Conservation (phyloP, 257 asterid species). For the Nicotiana sylvestris region DNA sequence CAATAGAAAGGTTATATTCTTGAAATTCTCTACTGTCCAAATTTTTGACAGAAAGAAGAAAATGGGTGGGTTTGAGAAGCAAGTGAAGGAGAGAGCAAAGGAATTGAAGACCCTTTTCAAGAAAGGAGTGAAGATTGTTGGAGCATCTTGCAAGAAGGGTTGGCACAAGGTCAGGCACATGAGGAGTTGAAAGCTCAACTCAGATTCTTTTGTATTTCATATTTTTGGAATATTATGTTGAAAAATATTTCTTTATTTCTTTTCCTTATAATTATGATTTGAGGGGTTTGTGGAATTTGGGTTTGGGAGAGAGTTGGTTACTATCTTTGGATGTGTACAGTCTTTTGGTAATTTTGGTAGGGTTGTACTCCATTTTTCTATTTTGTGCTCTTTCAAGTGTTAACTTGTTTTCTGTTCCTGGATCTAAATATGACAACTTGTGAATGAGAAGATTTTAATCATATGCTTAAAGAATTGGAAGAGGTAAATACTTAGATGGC, state of each 20-base stretch:
- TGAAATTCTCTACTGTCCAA: neutral
- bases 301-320: neutral
- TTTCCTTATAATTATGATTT: neutral
- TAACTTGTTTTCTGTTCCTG: neutral
- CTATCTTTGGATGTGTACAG: neutral
- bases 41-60: neutral
- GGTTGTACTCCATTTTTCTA: neutral
- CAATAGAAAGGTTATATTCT: neutral
- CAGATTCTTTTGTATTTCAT: neutral
- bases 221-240: neutral
- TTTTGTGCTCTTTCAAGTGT: neutral
- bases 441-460: neutral
- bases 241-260: neutral
- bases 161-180: slow-evolving; percentile 57
- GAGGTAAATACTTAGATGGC: too few species aligned
- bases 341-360: neutral
- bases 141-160: slow-evolving; percentile 59
- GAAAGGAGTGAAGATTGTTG: slow-evolving; percentile 48
- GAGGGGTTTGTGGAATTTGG: neutral
- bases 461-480: neutral
- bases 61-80: slow-evolving; percentile 48
- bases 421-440: neutral
- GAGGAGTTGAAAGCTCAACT: neutral
- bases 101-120: slow-evolving; percentile 34
- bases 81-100: slow-evolving; percentile 49